Conservation (phyloP, 441 rosid species). For the Populus tomentosa region DNA sequence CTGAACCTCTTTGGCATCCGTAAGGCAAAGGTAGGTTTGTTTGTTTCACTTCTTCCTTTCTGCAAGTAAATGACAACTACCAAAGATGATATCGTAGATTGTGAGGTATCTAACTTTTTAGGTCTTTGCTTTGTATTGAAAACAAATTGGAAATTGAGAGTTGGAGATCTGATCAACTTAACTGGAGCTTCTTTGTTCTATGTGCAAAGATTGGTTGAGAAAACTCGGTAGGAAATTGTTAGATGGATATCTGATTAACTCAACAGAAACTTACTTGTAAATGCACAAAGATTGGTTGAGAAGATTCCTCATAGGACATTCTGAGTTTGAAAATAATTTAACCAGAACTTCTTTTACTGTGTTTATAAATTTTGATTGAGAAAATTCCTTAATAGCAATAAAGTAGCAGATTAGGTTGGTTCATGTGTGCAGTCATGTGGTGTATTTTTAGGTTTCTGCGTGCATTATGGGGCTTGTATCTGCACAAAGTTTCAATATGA, state of each 20-base stretch:
- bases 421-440: background rate
- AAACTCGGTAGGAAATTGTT: too few species aligned
- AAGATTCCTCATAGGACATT: background rate
- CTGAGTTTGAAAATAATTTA: background rate
- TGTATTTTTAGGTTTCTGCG: background rate
- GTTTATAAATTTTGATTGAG: background rate
- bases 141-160: background rate
- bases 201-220: too few species aligned
- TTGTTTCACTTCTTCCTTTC: slow-evolving; percentile 5
- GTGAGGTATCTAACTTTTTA: background rate
- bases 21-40: slow-evolving; percentile 62
- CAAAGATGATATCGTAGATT: background rate
- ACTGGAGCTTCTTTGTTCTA: background rate
- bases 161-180: background rate
- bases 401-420: slow-evolving; percentile 1
- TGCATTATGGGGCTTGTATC: background rate
- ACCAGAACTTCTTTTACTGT: background rate
- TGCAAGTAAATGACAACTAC: background rate
- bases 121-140: background rate
- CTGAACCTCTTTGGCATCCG: slow-evolving; percentile 75
- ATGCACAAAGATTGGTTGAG: background rate
- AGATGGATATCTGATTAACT: background rate
- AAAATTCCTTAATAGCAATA: background rate
- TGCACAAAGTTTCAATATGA: background rate
- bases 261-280: background rate